These are phyloP conservation scores for Magnaporthales sp. DNA, from an alignment of 2,329 filamentous ascomycete genomes.

Conservation along the genomic window DNA sequence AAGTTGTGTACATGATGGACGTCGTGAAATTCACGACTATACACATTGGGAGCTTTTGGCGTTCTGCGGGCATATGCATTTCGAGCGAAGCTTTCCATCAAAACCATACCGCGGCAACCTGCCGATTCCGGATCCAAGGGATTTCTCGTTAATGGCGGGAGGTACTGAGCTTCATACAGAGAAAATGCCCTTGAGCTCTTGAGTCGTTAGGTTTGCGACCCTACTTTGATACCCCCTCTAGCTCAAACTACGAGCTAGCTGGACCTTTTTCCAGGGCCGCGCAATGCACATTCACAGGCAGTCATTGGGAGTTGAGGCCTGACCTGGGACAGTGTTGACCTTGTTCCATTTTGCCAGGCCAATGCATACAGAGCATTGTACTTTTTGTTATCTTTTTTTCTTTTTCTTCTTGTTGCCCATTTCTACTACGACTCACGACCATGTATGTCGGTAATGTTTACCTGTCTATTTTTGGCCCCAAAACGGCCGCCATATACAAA, in stretches of 20 bases:
- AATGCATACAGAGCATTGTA: neutral
- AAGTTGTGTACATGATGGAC: too few relatives aligned
- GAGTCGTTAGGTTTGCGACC: neutral
- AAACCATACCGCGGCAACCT: neutral
- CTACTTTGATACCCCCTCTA: slow-evolving; percentile 3
- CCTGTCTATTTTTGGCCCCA: slow-evolving; percentile 6
- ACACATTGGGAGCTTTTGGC: neutral
- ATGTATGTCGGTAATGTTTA: slow-evolving; percentile 8
- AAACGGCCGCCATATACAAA: neutral
- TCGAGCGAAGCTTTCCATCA: neutral
- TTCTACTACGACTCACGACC: slow-evolving; percentile 6
- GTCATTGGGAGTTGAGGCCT: neutral
- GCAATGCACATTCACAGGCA: neutral
- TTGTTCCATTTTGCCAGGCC: neutral
- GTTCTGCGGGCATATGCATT: neutral
- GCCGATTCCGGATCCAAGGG: neutral
- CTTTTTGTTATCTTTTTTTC: neutral
- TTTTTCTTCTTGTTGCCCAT: neutral
- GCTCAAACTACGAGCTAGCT: neutral
- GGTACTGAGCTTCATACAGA: neutral
- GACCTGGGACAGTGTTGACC: neutral
- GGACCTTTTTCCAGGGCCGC: neutral
- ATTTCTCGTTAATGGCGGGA: neutral
- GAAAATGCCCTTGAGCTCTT: neutral
- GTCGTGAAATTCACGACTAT: neutral